Percentiles rank a stretch among this genome's conserved stretches.
Conservation (phyloP, 306 rosid species). For the Spatholobus suberectus region DNA sequence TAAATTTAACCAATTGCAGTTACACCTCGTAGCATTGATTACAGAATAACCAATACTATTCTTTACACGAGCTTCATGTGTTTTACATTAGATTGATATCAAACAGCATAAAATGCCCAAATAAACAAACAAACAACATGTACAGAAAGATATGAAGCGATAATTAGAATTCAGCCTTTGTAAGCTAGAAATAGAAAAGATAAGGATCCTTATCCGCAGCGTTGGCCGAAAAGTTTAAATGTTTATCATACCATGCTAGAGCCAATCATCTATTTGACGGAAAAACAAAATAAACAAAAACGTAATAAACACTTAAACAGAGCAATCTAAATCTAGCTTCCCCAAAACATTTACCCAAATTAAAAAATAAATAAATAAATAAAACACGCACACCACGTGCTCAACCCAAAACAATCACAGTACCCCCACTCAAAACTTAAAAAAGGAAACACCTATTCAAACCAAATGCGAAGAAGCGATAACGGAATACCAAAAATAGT, state of each 20-base stretch:
- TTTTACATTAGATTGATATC: conserved; percentile 19
- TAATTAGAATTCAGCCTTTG: conserved; percentile 21
- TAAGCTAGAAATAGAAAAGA: conserved; percentile 41
- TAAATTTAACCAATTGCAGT: conserved; percentile 23
- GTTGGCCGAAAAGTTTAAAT: conserved; percentile 14
- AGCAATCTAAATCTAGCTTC: conserved; percentile 21
- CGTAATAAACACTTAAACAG: conserved; percentile 32
- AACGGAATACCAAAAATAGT: conserved; percentile 7
- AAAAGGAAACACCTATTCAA: background rate
- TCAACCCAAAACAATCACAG: conserved; percentile 32
- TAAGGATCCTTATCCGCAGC: conserved; percentile 15
- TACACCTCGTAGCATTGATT: conserved; percentile 31
- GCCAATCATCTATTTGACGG: conserved; percentile 16
- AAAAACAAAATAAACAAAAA: conserved; percentile 17
- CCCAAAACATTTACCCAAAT: background rate
- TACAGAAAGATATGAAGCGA: conserved; percentile 25
- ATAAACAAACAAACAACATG: background rate
- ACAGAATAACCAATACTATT: too few relatives aligned
- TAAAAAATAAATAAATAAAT: background rate
- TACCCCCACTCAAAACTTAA: conserved; percentile 29
- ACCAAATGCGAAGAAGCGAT: conserved; percentile 1
- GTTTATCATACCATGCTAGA: conserved; percentile 25
- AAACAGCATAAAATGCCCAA: conserved; percentile 33
- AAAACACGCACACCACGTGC: conserved; percentile 20
- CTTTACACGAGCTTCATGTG: conserved; percentile 12